Evolutionary conservation across 1,284 basidiomycete species (phyloP).

Genomic region (Sporisorium exsertum): DNA sequence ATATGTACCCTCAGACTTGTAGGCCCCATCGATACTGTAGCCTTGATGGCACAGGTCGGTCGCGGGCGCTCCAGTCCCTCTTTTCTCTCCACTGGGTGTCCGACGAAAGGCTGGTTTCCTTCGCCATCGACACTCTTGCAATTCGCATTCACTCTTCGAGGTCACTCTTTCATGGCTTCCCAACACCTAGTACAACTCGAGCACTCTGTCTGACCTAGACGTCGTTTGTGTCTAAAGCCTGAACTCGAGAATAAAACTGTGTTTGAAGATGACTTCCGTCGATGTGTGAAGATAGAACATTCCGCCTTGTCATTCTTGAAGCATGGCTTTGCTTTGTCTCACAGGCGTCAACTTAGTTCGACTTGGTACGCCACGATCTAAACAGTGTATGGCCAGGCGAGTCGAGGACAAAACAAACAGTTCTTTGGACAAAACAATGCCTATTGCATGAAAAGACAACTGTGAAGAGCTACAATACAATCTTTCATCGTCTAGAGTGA

Average conservation of each 20-base stretch:
- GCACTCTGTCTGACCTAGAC: not conserved
- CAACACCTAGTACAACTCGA: not conserved
- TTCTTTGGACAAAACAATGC: no score
- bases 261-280: no score
- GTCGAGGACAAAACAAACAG: no score
- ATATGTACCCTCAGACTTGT: conserved; percentile 1
- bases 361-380: not conserved
- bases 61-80: not conserved
- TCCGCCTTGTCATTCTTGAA: no score
- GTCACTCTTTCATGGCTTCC: no score
- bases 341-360: not conserved
- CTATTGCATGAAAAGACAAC: no score
- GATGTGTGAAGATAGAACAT: no score
- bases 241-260: no score
- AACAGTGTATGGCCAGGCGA: no score
- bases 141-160: not conserved
- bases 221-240: no score
- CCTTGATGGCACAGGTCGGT: not conserved
- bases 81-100: not conserved
- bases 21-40: not conserved
- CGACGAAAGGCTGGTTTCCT: not conserved
- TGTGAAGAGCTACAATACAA: not conserved
- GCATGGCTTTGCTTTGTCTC: no score
- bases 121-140: not conserved
- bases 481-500: conserved; percentile 15